Base-by-base conservation (phyloP, 1,284 basidiomycete species). In the Macrocystidia cucumis region DNA sequence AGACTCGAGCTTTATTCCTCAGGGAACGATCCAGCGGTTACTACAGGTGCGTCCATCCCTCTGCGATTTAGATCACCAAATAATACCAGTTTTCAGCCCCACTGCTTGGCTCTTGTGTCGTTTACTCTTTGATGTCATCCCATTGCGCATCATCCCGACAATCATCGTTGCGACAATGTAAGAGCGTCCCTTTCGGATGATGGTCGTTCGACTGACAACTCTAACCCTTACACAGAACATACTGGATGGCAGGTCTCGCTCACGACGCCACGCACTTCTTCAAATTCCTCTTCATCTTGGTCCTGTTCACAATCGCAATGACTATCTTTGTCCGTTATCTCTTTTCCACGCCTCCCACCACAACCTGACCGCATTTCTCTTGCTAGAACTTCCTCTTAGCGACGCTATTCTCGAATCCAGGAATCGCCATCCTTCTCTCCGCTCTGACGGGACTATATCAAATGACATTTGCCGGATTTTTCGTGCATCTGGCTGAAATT, bases 161-260 rank as follows among this genome's bases (percentile, higher is more conserved):
- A 80, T 93, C 38, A 65, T 91, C 31, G 79, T 91, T 11, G 72
- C 79, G 6, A 76, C 85, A 0, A 83, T 91, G 83, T 87, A 47
- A 50, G 70, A 50, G 18, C 28, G 20, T 35, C 19, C 16, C 12
- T 35, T 32, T 45, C 22, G 29, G 35, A 43, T 40, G 35, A 56
- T 52, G 22, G 55, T 36, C 23, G 2, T 34, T 30, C 29, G 19
- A 11, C 29, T 18, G 17, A n/a, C 4, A 16, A 30, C 3, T 30
- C 23, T 8, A 8, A 25, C 8, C 23, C 23, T 5, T 21, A 21
- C 32, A 2, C 39, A 86, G 83, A 37, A 83, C 81, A 9, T 90
- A 93, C 52, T 95, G 88, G 82, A 90, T 95, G 91, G 88, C 90
- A 9, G 90, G 91, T 6, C 72, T 95, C 1, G 71, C 84, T 1